These are phyloP conservation scores for Rosa rugosa DNA, from an alignment of 306 rosid species.

Conservation along the genomic window DNA sequence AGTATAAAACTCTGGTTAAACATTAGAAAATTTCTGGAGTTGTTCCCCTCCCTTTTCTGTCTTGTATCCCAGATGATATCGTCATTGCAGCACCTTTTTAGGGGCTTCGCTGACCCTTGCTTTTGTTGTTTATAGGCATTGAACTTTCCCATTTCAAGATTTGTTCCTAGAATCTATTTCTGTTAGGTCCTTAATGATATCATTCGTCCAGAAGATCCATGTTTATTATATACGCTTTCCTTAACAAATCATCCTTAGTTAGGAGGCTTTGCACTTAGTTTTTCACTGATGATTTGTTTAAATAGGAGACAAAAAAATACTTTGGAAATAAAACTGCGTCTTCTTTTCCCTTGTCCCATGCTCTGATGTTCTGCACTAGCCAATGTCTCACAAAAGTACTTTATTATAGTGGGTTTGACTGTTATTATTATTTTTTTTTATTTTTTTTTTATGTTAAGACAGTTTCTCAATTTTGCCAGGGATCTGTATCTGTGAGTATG, in stretches of 20 bases:
- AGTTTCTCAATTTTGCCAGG: slow-evolving; percentile 51
- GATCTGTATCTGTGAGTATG: slow-evolving; percentile 90
- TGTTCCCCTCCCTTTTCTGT: background rate
- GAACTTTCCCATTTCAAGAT: background rate
- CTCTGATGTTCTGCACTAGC: slow-evolving; percentile 16
- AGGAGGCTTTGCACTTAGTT: slow-evolving; percentile 6
- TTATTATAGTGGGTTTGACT: background rate
- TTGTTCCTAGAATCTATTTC: background rate
- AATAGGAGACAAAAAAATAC: background rate
- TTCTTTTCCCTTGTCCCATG: background rate
- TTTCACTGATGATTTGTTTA: background rate
- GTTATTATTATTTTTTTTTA: background rate
- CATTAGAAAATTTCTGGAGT: background rate
- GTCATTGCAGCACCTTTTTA: background rate
- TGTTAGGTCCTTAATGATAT: background rate
- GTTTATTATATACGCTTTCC: background rate
- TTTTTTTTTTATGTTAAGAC: slow-evolving; percentile 21
- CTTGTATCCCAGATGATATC: background rate
- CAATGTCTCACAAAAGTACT: slow-evolving; percentile 12
- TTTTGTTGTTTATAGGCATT: background rate
- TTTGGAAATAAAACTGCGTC: background rate
- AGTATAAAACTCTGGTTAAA: background rate
- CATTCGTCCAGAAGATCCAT: background rate
- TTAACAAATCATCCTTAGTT: background rate
- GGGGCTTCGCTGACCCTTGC: background rate